Evolutionary conservation across 306 rosid species (phyloP).

Genomic region (Prunus mume): DNA sequence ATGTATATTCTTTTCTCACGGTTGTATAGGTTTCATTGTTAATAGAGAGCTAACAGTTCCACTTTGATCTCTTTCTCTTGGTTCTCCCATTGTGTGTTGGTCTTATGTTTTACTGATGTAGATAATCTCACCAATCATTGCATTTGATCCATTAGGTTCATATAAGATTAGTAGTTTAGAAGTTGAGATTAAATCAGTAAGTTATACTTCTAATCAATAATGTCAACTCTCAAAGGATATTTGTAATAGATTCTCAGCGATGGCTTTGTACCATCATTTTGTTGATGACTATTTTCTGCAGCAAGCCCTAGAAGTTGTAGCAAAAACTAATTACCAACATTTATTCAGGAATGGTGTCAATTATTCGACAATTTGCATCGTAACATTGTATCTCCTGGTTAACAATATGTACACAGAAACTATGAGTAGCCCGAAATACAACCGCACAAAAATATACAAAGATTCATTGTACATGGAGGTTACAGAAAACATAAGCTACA

Average conservation of each 20-base stretch:
- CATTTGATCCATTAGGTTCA: too few species aligned
- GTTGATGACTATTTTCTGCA: too few species aligned
- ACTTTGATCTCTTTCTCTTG: neutral
- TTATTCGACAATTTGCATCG: neutral
- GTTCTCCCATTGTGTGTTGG: neutral
- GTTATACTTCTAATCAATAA: neutral
- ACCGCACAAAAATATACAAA: neutral
- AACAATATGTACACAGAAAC: neutral
- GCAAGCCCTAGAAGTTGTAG: neutral
- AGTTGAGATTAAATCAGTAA: too few species aligned
- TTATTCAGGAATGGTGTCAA: neutral
- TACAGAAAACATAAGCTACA: slow-evolving; percentile 31
- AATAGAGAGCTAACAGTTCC: neutral
- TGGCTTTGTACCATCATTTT: too few species aligned
- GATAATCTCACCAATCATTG: too few species aligned
- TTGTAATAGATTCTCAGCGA: too few species aligned
- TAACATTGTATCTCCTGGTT: neutral
- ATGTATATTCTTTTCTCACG: neutral
- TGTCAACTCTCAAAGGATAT: neutral
- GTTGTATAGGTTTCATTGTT: neutral
- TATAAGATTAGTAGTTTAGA: neutral
- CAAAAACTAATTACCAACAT: neutral
- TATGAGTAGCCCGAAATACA: neutral
- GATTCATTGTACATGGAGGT: neutral
- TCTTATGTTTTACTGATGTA: too few species aligned